Base-by-base conservation (phyloP, 106 monocot species). In the Acanthochlamys bracteata region DNA sequence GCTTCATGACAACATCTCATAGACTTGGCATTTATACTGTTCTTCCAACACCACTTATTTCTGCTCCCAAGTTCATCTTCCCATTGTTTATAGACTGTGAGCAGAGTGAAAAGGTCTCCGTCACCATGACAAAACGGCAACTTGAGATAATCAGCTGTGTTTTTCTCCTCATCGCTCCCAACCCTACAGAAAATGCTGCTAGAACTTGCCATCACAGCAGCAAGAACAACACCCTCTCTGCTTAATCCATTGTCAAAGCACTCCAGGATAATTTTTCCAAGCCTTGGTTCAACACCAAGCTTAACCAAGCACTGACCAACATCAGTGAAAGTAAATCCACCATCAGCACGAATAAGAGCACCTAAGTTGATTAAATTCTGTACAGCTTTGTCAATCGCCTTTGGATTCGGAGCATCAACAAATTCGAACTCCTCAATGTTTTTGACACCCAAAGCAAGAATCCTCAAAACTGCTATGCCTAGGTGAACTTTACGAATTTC, bases 401-500 rank as follows among this genome's bases (percentile, higher is more conserved):
- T 57, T 11, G 71, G 47, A 57, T 74, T 72, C 27, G 98, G 98
- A 26, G 92, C 71, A 75, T 98, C 98, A 69, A 98, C 71, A 79
- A 98, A 98, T 60, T 98, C 98, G 71, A 98, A 98, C 14, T 92
- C 83, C 21, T 73, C 55, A 22, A 88, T 51, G 20, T 83, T 79
- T 46, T 71, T 79, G 40, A 88, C 71, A 2, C 80, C 85, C 23
- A 98, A 57, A 51, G 80, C 71, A 76, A 98, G 78, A 68, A 98
- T 92, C 64, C 79, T 88, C 64, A 98, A 65, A 57, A 91, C 74
- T 19, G 88, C 98, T 64, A 80, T 81, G 10, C 92, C 98, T 60
- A 98, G 83, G 61, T 92, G 98, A 56, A 98, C 98, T 67, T 90
- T 98, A 47, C 78, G 68, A 54, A 98, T 98, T 81, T 98, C 98